Conservation (phyloP, 306 rosid species). For the Dryas alaskensis region DNA sequence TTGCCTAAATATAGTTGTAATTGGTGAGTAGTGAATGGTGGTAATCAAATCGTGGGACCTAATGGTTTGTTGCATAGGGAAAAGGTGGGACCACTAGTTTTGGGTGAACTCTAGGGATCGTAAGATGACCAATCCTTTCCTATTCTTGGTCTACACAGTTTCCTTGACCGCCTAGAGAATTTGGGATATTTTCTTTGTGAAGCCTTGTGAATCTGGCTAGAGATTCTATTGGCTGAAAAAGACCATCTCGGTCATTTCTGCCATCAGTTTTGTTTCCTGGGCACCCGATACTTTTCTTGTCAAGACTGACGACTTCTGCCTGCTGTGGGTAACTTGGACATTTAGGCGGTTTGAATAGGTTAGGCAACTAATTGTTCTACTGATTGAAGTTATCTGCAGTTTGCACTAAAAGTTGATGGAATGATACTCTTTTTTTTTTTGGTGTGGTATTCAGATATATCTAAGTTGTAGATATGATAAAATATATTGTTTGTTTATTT, state of each 20-base stretch:
- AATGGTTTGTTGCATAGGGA: constrained; percentile 1
- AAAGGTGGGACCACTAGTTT: not conserved
- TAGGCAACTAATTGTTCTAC: constrained; percentile 14
- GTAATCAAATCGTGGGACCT: not conserved
- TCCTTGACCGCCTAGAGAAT: not conserved
- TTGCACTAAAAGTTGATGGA: not conserved
- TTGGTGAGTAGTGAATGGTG: constrained; percentile 10
- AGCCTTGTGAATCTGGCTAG: not conserved
- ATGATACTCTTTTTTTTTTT: not conserved
- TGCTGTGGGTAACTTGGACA: constrained; percentile 6
- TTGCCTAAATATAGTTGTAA: not conserved
- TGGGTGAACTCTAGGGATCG: not conserved
- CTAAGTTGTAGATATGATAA: constrained; percentile 25
- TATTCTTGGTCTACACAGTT: not conserved
- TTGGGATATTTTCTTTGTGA: not conserved
- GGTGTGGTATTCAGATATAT: constrained; percentile 19
- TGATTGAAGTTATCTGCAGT: constrained; percentile 16
- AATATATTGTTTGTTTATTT: constrained; percentile 20
- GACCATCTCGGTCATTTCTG: not conserved
- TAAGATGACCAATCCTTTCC: not conserved
- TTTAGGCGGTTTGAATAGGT: constrained; percentile 8
- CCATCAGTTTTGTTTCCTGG: not conserved
- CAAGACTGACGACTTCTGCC: not conserved
- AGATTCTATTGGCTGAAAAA: not conserved
- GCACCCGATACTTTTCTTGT: constrained; percentile 9